Evolutionary conservation across 1,284 basidiomycete species (phyloP), one percentile per base, ranked within the genome.

Genomic region (Gomphus bonarii): DNA sequence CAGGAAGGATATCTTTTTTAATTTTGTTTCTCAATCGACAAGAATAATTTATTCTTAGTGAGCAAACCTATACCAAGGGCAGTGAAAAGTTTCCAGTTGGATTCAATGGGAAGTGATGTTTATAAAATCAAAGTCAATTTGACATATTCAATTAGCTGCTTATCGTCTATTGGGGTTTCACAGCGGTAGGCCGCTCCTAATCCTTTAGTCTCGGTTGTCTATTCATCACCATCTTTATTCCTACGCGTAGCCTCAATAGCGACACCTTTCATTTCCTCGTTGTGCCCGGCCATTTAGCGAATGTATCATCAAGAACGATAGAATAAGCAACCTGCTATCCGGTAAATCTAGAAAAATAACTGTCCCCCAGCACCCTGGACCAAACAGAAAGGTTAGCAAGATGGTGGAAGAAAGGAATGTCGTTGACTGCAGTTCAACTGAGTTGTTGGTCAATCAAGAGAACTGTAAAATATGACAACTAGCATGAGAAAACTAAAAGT

Each of bases 41-140:
- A 64, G 9, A 74, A 62, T 60, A 14, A 68, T 69, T 47, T 68
- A 59, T 74, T 72, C 28, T 65, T 65, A 44, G 74, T 66, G 40
- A 76, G 65, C 4, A 74, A 62, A 0, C 72, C 72, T 6, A 70
- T 64, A 1, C 71, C 68, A 42, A 70, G 55, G 11, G 73, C 63
- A n/a, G 72, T 62, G 61, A 75, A 73, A 1, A 73, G 64, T 59
- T 75, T 73, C 64, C 68, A 71, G 60, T 73, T 73, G 0, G 72
- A 74, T 22, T 69, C 73, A 58, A 75, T 73, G 3, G 70, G 69
- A 56, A 73, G 74, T 3, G 73, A 59, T 0, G 73, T 71, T 54
- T 59, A 28, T 25, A 25, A 25, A 33, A 11, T n/a, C 40, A 5
- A 44, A 18, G 11, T 16, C 2, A 11, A 50, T 35, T 48, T 28